Percentiles rank a stretch among this genome's conserved stretches.
Evolutionary conservation across 1,284 basidiomycete species (phyloP).

Genomic region (Tremellales sp.): DNA sequence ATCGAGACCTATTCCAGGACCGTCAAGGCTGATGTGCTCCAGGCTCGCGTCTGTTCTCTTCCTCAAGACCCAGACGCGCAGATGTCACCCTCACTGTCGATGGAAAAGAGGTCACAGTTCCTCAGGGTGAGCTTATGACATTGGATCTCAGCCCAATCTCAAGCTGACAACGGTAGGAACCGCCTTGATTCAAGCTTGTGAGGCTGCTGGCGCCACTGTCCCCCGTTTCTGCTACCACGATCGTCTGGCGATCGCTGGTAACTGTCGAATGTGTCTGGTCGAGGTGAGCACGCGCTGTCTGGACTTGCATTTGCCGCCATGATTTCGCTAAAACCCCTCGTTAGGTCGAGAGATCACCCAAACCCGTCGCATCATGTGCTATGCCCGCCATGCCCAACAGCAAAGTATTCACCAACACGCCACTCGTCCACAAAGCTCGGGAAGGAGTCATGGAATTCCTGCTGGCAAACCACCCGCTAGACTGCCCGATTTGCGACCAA

Average conservation of each 20-base stretch:
- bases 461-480: constrained; percentile 93
- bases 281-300: constrained; percentile 62
- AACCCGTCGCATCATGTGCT: constrained; percentile 75
- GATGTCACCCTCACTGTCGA: constrained; percentile 87
- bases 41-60: constrained; percentile 40
- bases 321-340: neutral
- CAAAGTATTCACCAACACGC: constrained; percentile 94
- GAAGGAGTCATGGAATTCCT: constrained; percentile 99
- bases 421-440: constrained; percentile 82
- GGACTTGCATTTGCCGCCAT: neutral
- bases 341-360: constrained; percentile 75
- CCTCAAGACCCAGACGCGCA: constrained; percentile 54
- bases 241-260: constrained; percentile 82
- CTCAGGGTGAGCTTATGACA: constrained; percentile 61
- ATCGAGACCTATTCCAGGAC: neutral
- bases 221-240: constrained; percentile 50
- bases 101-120: constrained; percentile 89
- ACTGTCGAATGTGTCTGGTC: constrained; percentile 97
- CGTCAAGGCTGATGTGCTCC: neutral
- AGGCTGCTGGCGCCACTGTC: constrained; percentile 37
- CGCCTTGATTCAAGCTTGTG: constrained; percentile 93
- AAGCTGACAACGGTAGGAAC: constrained; percentile 57
- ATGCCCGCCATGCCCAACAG: constrained; percentile 98
- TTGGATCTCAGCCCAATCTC: too few species aligned
- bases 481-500: constrained; percentile 98